A percentile compares a stretch with the other conserved stretches of the same genome.
Evolutionary conservation across 73 alveolate species (phyloP).

Genomic region (Loxodes magnus): DNA sequence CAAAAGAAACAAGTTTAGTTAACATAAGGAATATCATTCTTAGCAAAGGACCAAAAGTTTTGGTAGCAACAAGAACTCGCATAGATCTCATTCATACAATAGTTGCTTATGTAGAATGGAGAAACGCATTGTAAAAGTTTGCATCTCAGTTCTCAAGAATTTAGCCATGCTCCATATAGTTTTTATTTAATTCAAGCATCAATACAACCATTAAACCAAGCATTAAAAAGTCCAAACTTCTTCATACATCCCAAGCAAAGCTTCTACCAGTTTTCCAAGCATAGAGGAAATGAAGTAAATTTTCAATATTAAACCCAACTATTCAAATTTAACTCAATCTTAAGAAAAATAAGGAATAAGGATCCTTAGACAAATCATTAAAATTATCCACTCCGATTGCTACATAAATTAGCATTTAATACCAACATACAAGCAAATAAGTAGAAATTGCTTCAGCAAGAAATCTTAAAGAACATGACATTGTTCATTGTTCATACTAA

Average conservation of each 20-base stretch:
- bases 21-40: not conserved
- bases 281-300: not conserved
- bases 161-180: slow-evolving; percentile 7
- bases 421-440: not conserved
- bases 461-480: slow-evolving; percentile 1
- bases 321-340: not conserved
- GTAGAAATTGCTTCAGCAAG: not conserved
- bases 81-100: not conserved
- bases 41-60: slow-evolving; percentile 6
- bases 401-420: not conserved
- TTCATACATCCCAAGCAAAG: not conserved
- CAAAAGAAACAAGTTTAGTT: not conserved
- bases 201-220: slow-evolving; percentile 1
- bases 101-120: slow-evolving; percentile 2
- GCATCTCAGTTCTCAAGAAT: too few relatives aligned
- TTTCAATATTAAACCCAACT: not conserved
- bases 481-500: not conserved
- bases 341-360: not conserved
- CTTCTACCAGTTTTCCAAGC: slow-evolving; percentile 5
- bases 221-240: slow-evolving; percentile 3
- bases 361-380: not conserved
- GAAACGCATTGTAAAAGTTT: not conserved
- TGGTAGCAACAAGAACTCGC: slow-evolving; percentile 1
- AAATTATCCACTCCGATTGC: not conserved
- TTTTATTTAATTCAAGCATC: not conserved